These are phyloP conservation scores for Lagenidium sp. DNA, from an alignment of 352 stramenopile genomes.

Conservation along the genomic window DNA sequence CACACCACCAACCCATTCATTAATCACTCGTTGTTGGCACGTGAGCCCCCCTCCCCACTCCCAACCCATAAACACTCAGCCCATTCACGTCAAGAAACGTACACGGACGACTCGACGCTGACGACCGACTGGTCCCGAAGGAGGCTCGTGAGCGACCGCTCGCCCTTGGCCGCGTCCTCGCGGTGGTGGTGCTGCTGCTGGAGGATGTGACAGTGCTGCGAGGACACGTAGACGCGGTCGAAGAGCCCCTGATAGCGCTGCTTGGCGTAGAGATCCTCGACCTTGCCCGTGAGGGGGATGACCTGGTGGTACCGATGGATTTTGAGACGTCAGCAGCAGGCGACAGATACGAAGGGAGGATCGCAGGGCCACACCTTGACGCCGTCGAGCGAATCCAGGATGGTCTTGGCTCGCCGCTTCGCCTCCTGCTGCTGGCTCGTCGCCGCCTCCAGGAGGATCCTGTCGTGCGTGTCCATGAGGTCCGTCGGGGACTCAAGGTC, in stretches of 20 bases:
- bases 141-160: constrained; percentile 22
- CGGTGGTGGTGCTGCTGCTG: too few species aligned
- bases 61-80: too few species aligned
- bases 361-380: constrained; percentile 30
- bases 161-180: constrained; percentile 2
- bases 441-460: too few species aligned
- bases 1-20: neutral
- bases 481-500: too few species aligned
- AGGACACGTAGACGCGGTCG: constrained; percentile 58
- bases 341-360: neutral
- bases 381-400: constrained; percentile 40
- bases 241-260: constrained; percentile 55
- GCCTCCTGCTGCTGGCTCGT: constrained; percentile 28
- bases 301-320: constrained; percentile 22
- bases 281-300: constrained; percentile 44
- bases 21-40: neutral
- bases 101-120: constrained; percentile 68
- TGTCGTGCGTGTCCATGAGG: too few species aligned
- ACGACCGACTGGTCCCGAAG: constrained; percentile 32
- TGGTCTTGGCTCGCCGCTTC: constrained; percentile 23
- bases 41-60: too few species aligned
- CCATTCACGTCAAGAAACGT: constrained; percentile 22
- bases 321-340: neutral
- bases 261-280: constrained; percentile 52
- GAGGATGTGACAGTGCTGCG: constrained; percentile 45